Conservation (phyloP, 1,284 basidiomycete species). For the Cutaneotrichosporon cavernicola region DNA sequence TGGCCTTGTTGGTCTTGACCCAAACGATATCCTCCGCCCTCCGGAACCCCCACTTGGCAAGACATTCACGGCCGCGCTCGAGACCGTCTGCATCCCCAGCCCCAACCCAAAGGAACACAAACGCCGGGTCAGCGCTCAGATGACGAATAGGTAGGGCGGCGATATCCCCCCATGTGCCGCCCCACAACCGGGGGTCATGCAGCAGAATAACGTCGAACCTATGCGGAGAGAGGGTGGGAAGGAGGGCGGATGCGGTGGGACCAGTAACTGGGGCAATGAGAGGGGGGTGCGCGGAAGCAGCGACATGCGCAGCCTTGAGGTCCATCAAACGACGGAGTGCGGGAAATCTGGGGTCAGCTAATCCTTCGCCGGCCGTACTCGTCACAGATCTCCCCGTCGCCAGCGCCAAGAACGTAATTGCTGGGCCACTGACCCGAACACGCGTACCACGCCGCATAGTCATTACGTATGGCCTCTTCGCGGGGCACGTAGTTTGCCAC, state of each 20-base stretch:
- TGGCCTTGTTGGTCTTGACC: constrained; percentile 78
- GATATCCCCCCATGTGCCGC: constrained; percentile 70
- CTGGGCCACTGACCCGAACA: constrained; percentile 86
- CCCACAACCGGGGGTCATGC: constrained; percentile 79
- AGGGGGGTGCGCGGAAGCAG: constrained; percentile 43
- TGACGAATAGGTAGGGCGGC: constrained; percentile 77
- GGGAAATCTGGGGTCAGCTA: constrained; percentile 67
- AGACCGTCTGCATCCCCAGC: constrained; percentile 84
- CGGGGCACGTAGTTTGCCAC: constrained; percentile 72
- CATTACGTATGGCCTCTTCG: constrained; percentile 92
- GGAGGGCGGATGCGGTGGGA: constrained; percentile 6
- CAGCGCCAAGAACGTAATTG: constrained; percentile 83
- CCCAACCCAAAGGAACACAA: constrained; percentile 96
- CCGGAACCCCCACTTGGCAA: constrained; percentile 92
- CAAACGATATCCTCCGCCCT: constrained; percentile 96
- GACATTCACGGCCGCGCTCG: constrained; percentile 84
- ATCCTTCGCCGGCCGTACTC: constrained; percentile 63
- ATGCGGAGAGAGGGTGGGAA: constrained; percentile 25
- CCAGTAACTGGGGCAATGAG: constrained; percentile 35
- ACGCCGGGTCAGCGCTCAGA: constrained; percentile 85
- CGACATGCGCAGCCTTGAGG: constrained; percentile 63
- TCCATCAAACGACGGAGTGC: constrained; percentile 78
- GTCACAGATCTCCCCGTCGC: constrained; percentile 80
- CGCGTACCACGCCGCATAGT: constrained; percentile 88
- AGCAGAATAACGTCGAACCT: constrained; percentile 91